Evolutionary conservation across 129 eudicot species (phyloP).

Genomic region (Helichrysum umbraculigerum): DNA sequence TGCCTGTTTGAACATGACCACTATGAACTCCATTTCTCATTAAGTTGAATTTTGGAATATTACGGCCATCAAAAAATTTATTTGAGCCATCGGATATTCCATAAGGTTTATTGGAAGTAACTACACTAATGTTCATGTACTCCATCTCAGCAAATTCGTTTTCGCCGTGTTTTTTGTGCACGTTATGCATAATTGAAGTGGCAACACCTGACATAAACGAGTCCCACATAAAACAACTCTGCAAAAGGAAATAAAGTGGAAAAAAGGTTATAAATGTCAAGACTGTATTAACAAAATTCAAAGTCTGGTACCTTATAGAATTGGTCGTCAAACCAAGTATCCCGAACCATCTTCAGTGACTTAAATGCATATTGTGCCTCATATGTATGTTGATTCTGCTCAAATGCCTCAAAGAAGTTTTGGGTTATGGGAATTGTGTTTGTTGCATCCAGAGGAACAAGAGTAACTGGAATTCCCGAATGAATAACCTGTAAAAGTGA

Average conservation of each 20-base stretch:
- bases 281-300: neutral
- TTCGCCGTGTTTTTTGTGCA: slow-evolving; percentile 40
- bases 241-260: slow-evolving; percentile 26
- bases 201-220: slow-evolving; percentile 75
- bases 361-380: slow-evolving; percentile 79
- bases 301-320: slow-evolving; percentile 51
- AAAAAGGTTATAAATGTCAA: neutral
- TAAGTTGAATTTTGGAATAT: slow-evolving; percentile 54
- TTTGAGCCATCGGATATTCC: slow-evolving; percentile 76
- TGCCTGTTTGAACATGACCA: slow-evolving; percentile 84
- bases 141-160: slow-evolving; percentile 89
- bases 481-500: slow-evolving; percentile 63
- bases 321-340: slow-evolving; percentile 59
- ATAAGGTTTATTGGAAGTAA: slow-evolving; percentile 81
- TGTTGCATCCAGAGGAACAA: slow-evolving; percentile 88
- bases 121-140: slow-evolving; percentile 71
- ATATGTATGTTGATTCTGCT: slow-evolving; percentile 62
- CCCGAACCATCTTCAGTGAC: slow-evolving; percentile 64
- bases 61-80: slow-evolving; percentile 57
- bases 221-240: slow-evolving; percentile 94
- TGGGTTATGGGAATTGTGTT: slow-evolving; percentile 69
- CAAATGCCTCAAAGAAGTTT: slow-evolving; percentile 54
- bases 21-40: slow-evolving; percentile 67
- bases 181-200: slow-evolving; percentile 64
- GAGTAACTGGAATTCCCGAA: slow-evolving; percentile 81